A percentile compares a stretch with the other conserved stretches of the same genome.
phyloP scores from a whole-genome alignment of 2,329 filamentous ascomycete genomes.

The Phaeoacremonium minimum region DNA sequence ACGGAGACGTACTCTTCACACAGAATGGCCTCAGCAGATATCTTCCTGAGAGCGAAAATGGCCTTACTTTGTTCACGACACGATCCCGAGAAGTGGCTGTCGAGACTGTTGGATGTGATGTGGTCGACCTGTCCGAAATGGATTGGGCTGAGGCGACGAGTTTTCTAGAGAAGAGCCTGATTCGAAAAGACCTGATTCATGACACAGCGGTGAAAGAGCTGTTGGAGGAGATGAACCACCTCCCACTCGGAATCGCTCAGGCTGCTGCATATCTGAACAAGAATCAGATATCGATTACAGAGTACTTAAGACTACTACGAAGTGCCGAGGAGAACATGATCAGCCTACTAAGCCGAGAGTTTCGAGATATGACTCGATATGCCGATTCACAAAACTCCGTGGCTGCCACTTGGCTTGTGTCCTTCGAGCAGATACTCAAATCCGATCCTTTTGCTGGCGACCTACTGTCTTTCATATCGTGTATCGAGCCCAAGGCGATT shows the following conservation, averaged over 20 bases:
- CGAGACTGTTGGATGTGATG: conserved; percentile 15
- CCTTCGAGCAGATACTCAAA: conserved; percentile 29
- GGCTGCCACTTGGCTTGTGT: conserved; percentile 32
- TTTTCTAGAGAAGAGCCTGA: conserved; percentile 19
- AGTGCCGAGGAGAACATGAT: conserved; percentile 22
- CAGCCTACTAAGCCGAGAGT: conserved; percentile 25
- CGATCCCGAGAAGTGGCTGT: conserved; percentile 23
- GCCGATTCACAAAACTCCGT: conserved; percentile 24
- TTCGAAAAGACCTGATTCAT: conserved; percentile 9
- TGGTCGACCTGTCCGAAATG: conserved; percentile 25
- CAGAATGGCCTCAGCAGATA: conserved; percentile 19
- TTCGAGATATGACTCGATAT: conserved; percentile 26
- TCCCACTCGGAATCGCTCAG: conserved; percentile 35
- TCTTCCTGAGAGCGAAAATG: conserved; percentile 25
- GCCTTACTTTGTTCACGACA: conserved; percentile 30
- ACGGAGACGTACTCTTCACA: conserved; percentile 19
- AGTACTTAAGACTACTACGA: conserved; percentile 28
- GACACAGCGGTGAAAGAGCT: conserved; percentile 14
- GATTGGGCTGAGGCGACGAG: conserved; percentile 16
- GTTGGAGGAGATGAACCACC: conserved; percentile 24
- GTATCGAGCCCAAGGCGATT: conserved; percentile 32
- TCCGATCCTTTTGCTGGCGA: conserved; percentile 22
- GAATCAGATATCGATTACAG: conserved; percentile 13
- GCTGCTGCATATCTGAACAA: conserved; percentile 33
- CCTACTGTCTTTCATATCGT: conserved; percentile 31